Evolutionary conservation across 495 filamentous ascomycete species (phyloP).

Genomic region (Evernia prunastri): DNA sequence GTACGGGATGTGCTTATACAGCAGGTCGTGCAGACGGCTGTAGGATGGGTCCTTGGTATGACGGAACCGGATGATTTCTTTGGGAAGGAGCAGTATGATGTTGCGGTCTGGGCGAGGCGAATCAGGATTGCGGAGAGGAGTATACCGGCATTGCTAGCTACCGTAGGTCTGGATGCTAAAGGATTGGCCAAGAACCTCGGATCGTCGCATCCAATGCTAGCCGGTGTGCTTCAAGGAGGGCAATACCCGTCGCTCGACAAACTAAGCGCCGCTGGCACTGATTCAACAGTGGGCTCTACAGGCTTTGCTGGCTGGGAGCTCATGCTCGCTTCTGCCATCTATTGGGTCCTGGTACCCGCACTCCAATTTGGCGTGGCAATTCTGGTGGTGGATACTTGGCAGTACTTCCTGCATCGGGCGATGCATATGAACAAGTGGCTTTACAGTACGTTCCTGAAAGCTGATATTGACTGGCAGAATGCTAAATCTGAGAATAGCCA

Average conservation of each 20-base stretch:
- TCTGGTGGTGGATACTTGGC: constrained; percentile 70
- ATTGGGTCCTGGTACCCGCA: constrained; percentile 58
- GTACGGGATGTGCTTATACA: constrained; percentile 71
- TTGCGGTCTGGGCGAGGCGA: constrained; percentile 64
- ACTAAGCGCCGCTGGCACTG: constrained; percentile 14
- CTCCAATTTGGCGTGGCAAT: constrained; percentile 60
- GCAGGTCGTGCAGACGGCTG: constrained; percentile 65
- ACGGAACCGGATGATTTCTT: constrained; percentile 54
- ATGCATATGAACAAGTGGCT: constrained; percentile 86
- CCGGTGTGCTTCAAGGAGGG: constrained; percentile 57
- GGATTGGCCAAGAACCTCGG: constrained; percentile 35
- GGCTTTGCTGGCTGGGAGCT: constrained; percentile 64
- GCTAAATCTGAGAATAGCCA: constrained; percentile 38
- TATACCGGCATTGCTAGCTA: constrained; percentile 47
- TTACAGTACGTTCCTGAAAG: constrained; percentile 55
- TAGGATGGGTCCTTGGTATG: constrained; percentile 49
- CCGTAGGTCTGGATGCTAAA: constrained; percentile 35
- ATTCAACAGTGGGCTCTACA: constrained; percentile 25
- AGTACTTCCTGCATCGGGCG: constrained; percentile 75
- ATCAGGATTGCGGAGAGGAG: constrained; percentile 59
- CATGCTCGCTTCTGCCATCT: constrained; percentile 55
- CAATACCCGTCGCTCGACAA: constrained; percentile 45
- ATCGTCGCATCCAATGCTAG: constrained; percentile 49
- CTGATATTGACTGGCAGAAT: not conserved
- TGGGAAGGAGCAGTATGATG: constrained; percentile 64